phyloP scores from a whole-genome alignment of 192 early-diverging fungal species.

The Diversispora eburnea region DNA sequence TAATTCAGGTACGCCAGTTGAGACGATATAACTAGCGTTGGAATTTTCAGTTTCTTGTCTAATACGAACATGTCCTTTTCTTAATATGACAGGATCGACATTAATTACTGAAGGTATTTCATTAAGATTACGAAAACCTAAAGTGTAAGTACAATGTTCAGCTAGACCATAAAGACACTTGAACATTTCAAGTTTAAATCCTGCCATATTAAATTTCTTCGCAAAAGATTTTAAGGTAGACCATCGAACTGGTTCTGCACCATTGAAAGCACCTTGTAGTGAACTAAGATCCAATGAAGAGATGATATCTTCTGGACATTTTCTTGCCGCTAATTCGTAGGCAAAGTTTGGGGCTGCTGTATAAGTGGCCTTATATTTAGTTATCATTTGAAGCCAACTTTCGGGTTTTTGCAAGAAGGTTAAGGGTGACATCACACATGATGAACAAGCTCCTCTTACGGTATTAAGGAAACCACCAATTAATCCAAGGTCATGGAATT shows the following conservation, averaged over 20 bases:
- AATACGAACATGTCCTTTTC: conserved; percentile 3
- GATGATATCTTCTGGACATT: neutral
- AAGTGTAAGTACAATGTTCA: conserved; percentile 18
- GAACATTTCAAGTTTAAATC: conserved; percentile 25
- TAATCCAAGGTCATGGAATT: conserved; percentile 20
- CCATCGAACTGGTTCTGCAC: conserved; percentile 25
- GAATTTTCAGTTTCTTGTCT: neutral
- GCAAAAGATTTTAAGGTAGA: conserved; percentile 12
- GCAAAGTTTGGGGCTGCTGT: conserved; percentile 25
- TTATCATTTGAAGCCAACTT: conserved; percentile 24
- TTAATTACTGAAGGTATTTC: conserved; percentile 12
- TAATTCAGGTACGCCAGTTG: conserved; percentile 15
- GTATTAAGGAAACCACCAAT: conserved; percentile 27
- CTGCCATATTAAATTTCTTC: neutral
- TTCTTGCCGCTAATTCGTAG: conserved; percentile 19
- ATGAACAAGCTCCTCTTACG: conserved; percentile 7
- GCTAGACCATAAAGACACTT: conserved; percentile 24
- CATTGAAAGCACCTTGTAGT: conserved; percentile 24
- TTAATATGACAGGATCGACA: neutral
- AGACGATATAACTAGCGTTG: conserved; percentile 6
- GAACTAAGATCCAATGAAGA: neutral
- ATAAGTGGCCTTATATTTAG: conserved; percentile 17
- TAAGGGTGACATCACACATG: conserved; percentile 21
- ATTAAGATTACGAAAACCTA: conserved; percentile 15
- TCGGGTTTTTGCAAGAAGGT: conserved; percentile 24